Evolutionary conservation across 1,284 basidiomycete genomes (phyloP), one percentile per base, ranked within the genome.

Genomic region (Sporisorium graminicola): DNA sequence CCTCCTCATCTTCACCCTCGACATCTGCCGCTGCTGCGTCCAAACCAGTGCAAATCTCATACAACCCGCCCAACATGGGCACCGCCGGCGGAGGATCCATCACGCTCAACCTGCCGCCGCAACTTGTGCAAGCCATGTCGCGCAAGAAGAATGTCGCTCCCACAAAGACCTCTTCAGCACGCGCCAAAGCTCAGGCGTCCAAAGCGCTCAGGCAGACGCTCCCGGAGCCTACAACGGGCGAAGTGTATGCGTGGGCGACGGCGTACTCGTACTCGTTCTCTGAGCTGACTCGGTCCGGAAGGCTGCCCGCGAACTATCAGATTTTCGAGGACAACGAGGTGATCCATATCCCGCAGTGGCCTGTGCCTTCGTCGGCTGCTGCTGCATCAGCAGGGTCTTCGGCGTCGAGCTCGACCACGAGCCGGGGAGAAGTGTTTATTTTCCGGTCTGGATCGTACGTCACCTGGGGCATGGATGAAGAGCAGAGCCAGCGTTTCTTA

Each of bases 321-420:
- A 71, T 82, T 53, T 68, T 85, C 16, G 82, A 83, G 46, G 82
- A 84, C 40, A 76, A 78, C 51, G 80, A 84, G 51, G 82, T 83
- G 27, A 81, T 85, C 16, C 78, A 85, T 57, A 63, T 85, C 6
- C 82, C 82, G 3, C 59, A 68, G 10, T 83, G 82, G 83, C 82
- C 83, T 0, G 31, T 68, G 3, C 44, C 65, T 2, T 51, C 60
- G 6, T 42, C 55, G n/a, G 40, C 29, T 4, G 26, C 43, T 13
- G 20, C 49, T 6, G 43, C 37, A 0, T 16, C 47, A 7, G 31
- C 29, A n/a, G n/a, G n/a, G n/a, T n/a, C n/a, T n/a, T n/a, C n/a
- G 2, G 22, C 46, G 6, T 31, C 54, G 1, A 26, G 24, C 10
- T 29, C 40, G 5, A 27, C 56, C 4, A 16, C 47, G 20, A 64